A percentile compares a stretch with the other conserved stretches of the same genome.
Conservation (phyloP, 768 basidiomycete genomes). For the Nidula microcarpa region DNA sequence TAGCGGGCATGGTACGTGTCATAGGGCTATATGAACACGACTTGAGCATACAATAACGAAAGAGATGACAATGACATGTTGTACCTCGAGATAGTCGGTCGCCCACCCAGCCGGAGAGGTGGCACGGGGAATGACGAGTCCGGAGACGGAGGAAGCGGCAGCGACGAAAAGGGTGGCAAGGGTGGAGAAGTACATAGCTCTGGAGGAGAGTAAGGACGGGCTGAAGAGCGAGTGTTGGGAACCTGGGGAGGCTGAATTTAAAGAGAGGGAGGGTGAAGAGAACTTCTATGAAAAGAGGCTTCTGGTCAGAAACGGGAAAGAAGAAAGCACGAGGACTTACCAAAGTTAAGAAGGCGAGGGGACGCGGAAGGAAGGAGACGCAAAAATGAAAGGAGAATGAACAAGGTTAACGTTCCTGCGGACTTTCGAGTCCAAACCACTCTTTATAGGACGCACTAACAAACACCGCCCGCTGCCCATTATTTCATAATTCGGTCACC, state of each 20-base stretch:
- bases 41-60: conserved; percentile 3
- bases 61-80: not conserved
- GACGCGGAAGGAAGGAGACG: conserved; percentile 10
- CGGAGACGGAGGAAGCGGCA: conserved; percentile 34
- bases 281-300: conserved; percentile 14
- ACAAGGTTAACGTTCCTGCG: conserved; percentile 4
- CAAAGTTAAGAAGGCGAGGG: conserved; percentile 7
- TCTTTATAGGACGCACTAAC: not conserved
- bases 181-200: conserved; percentile 36
- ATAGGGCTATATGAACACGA: conserved; percentile 36
- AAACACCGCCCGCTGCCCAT: no score
- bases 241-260: conserved; percentile 16
- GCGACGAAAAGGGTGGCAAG: conserved; percentile 40
- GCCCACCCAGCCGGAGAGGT: conserved; percentile 40
- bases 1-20: conserved; percentile 60
- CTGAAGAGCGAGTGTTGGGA: conserved; percentile 19
- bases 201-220: conserved; percentile 18
- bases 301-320: conserved; percentile 25
- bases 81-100: conserved; percentile 42
- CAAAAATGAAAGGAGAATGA: conserved; percentile 4
- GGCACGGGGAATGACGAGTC: conserved; percentile 35
- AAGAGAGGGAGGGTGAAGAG: conserved; percentile 12
- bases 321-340: conserved; percentile 29
- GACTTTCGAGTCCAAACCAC: not conserved
- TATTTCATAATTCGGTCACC: no score